phyloP scores from a whole-genome alignment of 2,329 filamentous ascomycete species.

The Claviceps africana region DNA sequence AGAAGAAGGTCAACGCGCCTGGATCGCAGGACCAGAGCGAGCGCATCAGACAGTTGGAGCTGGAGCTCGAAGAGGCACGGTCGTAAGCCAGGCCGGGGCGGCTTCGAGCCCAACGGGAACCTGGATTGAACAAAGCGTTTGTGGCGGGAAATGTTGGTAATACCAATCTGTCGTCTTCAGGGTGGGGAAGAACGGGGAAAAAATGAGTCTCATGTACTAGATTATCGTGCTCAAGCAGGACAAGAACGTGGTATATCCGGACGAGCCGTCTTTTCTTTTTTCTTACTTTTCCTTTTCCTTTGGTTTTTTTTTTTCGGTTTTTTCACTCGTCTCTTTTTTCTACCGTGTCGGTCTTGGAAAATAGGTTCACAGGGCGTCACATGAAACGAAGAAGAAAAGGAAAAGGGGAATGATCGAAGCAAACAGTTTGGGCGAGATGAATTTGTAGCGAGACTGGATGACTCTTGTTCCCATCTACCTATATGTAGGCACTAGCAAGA shows the following conservation, averaged over 20 bases:
- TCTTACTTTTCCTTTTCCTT: background rate
- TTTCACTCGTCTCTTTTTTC: too few relatives aligned
- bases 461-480: too few relatives aligned
- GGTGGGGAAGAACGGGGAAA: background rate
- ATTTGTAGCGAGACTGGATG: constrained; percentile 1
- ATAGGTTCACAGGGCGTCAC: background rate
- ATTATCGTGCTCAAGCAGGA: background rate
- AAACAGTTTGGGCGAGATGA: background rate
- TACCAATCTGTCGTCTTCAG: background rate
- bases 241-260: background rate
- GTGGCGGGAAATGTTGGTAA: background rate
- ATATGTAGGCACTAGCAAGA: too few relatives aligned
- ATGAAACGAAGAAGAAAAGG: too few relatives aligned
- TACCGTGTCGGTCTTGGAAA: background rate
- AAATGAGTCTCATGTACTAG: background rate
- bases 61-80: constrained; percentile 50
- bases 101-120: background rate
- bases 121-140: background rate
- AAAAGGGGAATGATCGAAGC: background rate
- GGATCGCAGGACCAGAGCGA: constrained; percentile 49
- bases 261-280: background rate
- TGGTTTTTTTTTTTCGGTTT: background rate
- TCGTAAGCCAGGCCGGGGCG: constrained; percentile 26
- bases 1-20: constrained; percentile 50
- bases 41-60: constrained; percentile 51